These are phyloP conservation scores for Neurospora sp. DNA, from an alignment of 495 filamentous ascomycete species.

Conservation along the genomic window DNA sequence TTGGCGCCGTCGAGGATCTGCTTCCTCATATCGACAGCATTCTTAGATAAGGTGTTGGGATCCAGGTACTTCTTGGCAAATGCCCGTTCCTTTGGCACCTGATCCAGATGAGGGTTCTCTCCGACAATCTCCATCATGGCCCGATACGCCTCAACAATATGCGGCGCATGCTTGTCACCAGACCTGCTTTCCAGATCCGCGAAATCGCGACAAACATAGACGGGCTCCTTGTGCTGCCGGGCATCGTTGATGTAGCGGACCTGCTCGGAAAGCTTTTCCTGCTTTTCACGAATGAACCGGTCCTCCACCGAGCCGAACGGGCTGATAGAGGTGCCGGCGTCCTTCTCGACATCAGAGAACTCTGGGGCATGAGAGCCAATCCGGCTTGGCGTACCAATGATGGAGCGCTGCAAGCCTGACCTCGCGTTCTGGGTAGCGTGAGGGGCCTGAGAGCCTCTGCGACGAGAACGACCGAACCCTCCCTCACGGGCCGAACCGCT, in stretches of 20 bases:
- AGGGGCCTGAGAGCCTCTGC: constrained; percentile 34
- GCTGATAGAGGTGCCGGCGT: constrained; percentile 24
- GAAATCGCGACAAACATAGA: constrained; percentile 64
- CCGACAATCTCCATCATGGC: constrained; percentile 64
- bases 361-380: constrained; percentile 44
- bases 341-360: constrained; percentile 56
- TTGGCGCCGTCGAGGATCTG: constrained; percentile 69
- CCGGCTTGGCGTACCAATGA: constrained; percentile 66
- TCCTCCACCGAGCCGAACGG: constrained; percentile 47
- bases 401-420: constrained; percentile 63
- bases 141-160: constrained; percentile 67
- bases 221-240: constrained; percentile 52
- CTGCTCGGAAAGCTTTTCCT: constrained; percentile 64
- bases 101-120: constrained; percentile 49
- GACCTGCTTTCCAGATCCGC: constrained; percentile 56
- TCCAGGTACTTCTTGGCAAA: constrained; percentile 67
- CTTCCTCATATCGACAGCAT: constrained; percentile 54
- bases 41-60: constrained; percentile 50
- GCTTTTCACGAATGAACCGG: constrained; percentile 67
- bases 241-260: constrained; percentile 66
- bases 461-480: constrained; percentile 44
- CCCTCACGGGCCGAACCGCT: constrained; percentile 42
- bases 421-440: constrained; percentile 59
- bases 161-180: constrained; percentile 53
- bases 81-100: constrained; percentile 61